Conservation (phyloP, 768 basidiomycete species). For the Holtermannia corniformis region DNA sequence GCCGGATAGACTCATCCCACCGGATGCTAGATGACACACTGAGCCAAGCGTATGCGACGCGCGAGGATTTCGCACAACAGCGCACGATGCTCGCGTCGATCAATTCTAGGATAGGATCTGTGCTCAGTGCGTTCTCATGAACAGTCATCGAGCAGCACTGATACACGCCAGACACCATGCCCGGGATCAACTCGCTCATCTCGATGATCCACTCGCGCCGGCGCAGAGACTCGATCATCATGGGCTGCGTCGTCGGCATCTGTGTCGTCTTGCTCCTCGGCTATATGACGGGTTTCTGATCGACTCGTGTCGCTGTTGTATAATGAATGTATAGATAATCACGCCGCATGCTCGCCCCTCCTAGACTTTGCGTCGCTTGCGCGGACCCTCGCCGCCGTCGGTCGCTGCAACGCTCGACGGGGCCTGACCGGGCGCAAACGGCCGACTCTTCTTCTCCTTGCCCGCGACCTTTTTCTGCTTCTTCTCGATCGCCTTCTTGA, state of each 20-base stretch:
- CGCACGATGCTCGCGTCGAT: slow-evolving; percentile 64
- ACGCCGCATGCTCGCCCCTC: neutral
- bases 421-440: slow-evolving; percentile 46
- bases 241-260: slow-evolving; percentile 79
- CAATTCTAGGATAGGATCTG: slow-evolving; percentile 71
- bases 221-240: slow-evolving; percentile 76
- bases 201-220: slow-evolving; percentile 87
- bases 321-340: neutral
- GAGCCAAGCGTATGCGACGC: slow-evolving; percentile 95
- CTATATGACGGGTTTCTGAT: slow-evolving; percentile 43
- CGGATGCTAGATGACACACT: slow-evolving; percentile 88
- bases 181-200: slow-evolving; percentile 85
- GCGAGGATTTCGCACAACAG: slow-evolving; percentile 82
- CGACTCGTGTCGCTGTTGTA: neutral
- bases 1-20: slow-evolving; percentile 84
- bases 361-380: neutral
- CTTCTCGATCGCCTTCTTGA: slow-evolving; percentile 81
- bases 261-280: slow-evolving; percentile 58
- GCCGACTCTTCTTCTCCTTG: slow-evolving; percentile 79
- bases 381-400: slow-evolving; percentile 10
- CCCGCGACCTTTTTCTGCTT: slow-evolving; percentile 76
- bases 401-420: slow-evolving; percentile 7
- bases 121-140: slow-evolving; percentile 55
- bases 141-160: neutral
- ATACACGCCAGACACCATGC: slow-evolving; percentile 53